Evolutionary conservation across 164 flowering plant genomes (phyloP), one percentile per base, ranked within the genome.

Genomic region (Piper betle): DNA sequence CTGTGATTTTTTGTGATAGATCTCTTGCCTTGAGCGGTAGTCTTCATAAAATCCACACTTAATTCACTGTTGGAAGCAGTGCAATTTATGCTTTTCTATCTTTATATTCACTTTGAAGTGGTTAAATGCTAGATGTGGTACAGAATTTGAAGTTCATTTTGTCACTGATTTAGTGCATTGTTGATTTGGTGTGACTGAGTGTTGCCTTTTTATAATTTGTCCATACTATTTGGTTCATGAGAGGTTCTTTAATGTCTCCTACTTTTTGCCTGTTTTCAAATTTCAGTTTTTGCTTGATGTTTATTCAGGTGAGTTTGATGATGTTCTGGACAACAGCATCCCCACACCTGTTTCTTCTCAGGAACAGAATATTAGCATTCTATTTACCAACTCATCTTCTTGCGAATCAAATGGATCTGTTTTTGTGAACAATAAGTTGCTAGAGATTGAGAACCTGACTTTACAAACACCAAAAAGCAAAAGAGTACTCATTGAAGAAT

Each of bases 261-360:
- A 46, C 15, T 46, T 15, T 46, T 15, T 8, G 0, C 12, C 50
- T 6, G 3, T 10, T 10, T 2, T 46, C 10, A 46, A 46, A 5
- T 46, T 15, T 46, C 15, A 15, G 10, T 46, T 46, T 46, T 12
- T 25, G 33, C 33, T 25, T 10, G 0, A 15, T 46, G 50, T 25
- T 55, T 59, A 33, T 15, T 38, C 43, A 94, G 99, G 99, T 74
- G 99, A 94, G 78, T 90, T 90, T 81, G 89, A 94, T 81, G 97
- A 94, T 75, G 63, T 88, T 62, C 72, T 94, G 69, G 88, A 80
- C 63, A 72, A 65, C 37, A 73, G 68, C 63, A 62, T 61, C 64
- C 64, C 81, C 37, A 69, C 73, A 64, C 12, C 1, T 67, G 57
- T 50, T 41, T 61, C 74, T 48, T 74, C 79, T n/a, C 17, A 77